Evolutionary conservation across 2,329 filamentous ascomycete genomes (phyloP).

Genomic region (Escovopsis sp.): DNA sequence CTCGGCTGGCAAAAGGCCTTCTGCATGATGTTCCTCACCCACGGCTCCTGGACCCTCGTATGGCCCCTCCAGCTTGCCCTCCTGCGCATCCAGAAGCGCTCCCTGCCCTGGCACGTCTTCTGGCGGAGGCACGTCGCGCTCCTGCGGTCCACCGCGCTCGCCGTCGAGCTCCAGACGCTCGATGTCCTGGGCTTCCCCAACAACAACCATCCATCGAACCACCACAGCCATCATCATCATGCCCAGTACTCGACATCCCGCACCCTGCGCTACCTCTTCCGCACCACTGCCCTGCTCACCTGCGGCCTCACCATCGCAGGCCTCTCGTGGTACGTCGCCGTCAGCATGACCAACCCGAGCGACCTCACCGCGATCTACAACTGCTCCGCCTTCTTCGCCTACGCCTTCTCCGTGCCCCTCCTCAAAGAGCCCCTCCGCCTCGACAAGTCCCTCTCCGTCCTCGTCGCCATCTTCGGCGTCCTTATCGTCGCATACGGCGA

Average conservation of each 20-base stretch:
- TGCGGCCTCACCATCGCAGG: constrained; percentile 78
- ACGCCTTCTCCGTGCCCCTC: constrained; percentile 86
- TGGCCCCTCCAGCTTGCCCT: constrained; percentile 77
- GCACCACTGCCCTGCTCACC: constrained; percentile 69
- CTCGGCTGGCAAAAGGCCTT: constrained; percentile 97
- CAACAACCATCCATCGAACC: too few species aligned
- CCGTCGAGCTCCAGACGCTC: constrained; percentile 70
- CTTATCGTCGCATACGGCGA: constrained; percentile 94
- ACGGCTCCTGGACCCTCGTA: constrained; percentile 81
- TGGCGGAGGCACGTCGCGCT: constrained; percentile 51
- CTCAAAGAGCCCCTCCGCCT: constrained; percentile 69
- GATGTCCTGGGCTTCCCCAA: constrained; percentile 38
- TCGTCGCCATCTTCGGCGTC: constrained; percentile 76
- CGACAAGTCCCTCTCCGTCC: constrained; percentile 76
- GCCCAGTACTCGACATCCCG: constrained; percentile 15
- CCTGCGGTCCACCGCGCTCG: constrained; percentile 46
- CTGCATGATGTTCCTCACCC: constrained; percentile 96
- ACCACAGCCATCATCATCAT: too few species aligned
- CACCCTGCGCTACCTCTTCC: constrained; percentile 49
- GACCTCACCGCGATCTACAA: constrained; percentile 98
- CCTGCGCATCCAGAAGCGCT: constrained; percentile 63
- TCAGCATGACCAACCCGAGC: constrained; percentile 80
- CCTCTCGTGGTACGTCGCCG: constrained; percentile 88
- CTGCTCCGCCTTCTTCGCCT: constrained; percentile 96
- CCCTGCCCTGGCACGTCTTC: constrained; percentile 68